phyloP scores from a whole-genome alignment of 768 basidiomycete species.

The Chlorophyllum brunneum region DNA sequence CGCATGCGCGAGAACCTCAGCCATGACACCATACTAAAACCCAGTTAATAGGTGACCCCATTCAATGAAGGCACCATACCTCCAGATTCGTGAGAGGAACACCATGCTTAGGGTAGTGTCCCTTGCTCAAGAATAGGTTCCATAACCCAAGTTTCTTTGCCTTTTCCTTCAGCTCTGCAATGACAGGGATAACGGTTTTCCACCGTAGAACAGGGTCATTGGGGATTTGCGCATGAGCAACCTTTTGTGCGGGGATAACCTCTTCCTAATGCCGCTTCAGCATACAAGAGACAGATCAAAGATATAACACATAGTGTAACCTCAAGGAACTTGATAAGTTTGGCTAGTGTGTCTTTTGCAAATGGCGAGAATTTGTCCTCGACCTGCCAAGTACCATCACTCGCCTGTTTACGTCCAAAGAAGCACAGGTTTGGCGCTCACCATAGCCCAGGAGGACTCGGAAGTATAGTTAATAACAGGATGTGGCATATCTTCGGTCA shows the following conservation, averaged over 20 bases:
- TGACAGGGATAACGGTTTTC: conserved; percentile 77
- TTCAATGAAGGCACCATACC: conserved; percentile 36
- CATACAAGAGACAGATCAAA: background rate
- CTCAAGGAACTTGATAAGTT: conserved; percentile 81
- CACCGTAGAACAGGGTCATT: conserved; percentile 70
- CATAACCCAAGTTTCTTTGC: conserved; percentile 89
- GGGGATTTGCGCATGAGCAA: conserved; percentile 83
- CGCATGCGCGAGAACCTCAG: conserved; percentile 87
- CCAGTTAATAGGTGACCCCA: background rate
- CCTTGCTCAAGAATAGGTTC: conserved; percentile 96
- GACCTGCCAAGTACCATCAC: conserved; percentile 39
- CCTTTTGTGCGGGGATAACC: conserved; percentile 70
- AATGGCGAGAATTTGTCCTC: conserved; percentile 91
- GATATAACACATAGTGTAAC: conserved; percentile 33
- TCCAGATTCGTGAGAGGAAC: conserved; percentile 92
- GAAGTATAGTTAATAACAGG: conserved; percentile 78
- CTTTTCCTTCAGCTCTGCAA: conserved; percentile 82
- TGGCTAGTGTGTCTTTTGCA: conserved; percentile 83
- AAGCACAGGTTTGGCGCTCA: conserved; percentile 24
- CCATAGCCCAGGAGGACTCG: conserved; percentile 84
- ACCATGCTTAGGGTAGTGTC: conserved; percentile 87
- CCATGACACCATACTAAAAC: conserved; percentile 89
- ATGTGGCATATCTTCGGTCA: conserved; percentile 48
- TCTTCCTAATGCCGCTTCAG: conserved; percentile 59
- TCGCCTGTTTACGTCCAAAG: background rate